Evolutionary conservation across 805 yeast genomes (phyloP).

Genomic region (Blastobotrys americana): DNA sequence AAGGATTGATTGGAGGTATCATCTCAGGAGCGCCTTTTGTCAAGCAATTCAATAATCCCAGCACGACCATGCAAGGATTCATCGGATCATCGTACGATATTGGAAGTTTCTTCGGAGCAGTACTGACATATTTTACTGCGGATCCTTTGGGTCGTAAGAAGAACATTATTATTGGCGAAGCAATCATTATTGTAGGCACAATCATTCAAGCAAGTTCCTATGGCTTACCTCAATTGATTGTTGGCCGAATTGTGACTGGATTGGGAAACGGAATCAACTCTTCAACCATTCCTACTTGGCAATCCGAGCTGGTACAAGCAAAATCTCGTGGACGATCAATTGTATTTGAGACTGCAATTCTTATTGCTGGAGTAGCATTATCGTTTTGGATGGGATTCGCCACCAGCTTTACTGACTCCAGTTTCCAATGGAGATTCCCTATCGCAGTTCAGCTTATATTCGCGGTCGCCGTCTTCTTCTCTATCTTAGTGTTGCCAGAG

Average conservation of each 20-base stretch:
- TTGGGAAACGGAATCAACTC: constrained; percentile 23
- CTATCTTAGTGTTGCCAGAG: constrained; percentile 54
- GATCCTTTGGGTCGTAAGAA: constrained; percentile 7
- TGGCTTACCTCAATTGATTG: constrained; percentile 57
- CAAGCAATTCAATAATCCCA: neutral
- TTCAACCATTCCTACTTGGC: constrained; percentile 58
- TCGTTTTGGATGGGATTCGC: constrained; percentile 22
- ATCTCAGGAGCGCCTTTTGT: neutral
- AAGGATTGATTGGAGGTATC: constrained; percentile 1
- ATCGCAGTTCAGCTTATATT: constrained; percentile 10
- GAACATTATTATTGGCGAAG: constrained; percentile 5
- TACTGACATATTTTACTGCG: neutral
- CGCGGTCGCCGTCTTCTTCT: constrained; percentile 36
- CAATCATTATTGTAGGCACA: constrained; percentile 7
- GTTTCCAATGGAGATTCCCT: constrained; percentile 9
- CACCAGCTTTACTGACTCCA: neutral
- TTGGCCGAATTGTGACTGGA: constrained; percentile 49
- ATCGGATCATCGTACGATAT: neutral
- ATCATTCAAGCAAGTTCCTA: constrained; percentile 7
- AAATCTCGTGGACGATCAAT: constrained; percentile 1
- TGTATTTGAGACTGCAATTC: constrained; percentile 3
- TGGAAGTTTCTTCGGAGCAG: constrained; percentile 1
- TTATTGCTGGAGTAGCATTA: constrained; percentile 22
- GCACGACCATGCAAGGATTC: neutral
- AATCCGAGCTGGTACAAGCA: constrained; percentile 43